phyloP scores from a whole-genome alignment of 2,329 filamentous ascomycete genomes.

The Triangularia verruculosa region DNA sequence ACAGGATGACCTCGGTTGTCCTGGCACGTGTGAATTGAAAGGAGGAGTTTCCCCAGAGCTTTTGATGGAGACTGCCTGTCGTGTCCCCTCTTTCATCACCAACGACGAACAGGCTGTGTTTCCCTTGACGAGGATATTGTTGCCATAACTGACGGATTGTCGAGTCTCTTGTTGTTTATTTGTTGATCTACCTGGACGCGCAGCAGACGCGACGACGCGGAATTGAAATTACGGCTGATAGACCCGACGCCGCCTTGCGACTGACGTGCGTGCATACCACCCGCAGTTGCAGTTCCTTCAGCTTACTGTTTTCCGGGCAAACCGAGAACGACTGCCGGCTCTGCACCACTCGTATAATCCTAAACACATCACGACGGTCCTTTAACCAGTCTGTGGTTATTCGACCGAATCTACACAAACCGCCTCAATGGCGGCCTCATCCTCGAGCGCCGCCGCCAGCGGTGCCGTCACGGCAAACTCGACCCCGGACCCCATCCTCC shows the following conservation, averaged over 20 bases:
- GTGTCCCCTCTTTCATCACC: background rate
- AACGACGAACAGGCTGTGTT: conserved; percentile 1
- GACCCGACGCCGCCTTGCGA: background rate
- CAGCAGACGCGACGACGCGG: background rate
- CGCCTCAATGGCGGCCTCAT: background rate
- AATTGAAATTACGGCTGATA: background rate
- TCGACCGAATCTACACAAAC: no score
- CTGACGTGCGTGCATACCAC: background rate
- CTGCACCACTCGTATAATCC: background rate
- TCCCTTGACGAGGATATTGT: background rate
- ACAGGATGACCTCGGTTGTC: background rate
- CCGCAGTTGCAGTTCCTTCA: background rate
- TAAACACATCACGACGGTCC: background rate
- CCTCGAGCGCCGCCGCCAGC: background rate
- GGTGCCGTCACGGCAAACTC: conserved; percentile 16
- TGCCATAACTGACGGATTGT: background rate
- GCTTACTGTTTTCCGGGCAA: background rate
- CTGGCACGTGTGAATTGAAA: conserved; percentile 6
- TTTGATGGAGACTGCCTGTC: background rate
- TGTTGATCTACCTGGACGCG: background rate
- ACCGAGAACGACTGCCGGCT: background rate
- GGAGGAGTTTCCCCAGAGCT: background rate
- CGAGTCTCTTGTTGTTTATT: background rate
- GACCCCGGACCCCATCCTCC: conserved; percentile 52
- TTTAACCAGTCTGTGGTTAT: background rate